phyloP scores from a whole-genome alignment of 2,329 filamentous ascomycete species.

The Botryosphaeria agaves region DNA sequence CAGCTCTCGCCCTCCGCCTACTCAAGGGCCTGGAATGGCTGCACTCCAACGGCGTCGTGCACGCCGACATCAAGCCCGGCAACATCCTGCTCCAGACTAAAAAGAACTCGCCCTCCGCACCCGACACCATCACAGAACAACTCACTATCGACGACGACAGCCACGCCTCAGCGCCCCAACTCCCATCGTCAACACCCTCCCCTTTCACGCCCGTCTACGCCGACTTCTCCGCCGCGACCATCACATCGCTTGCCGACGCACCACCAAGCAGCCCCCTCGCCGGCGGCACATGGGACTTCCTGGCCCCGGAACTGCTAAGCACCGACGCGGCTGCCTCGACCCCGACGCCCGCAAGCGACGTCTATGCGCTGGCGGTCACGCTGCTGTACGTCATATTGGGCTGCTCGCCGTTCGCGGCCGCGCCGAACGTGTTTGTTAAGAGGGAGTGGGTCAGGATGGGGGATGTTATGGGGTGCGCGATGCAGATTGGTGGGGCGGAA shows the following conservation, averaged over 20 bases:
- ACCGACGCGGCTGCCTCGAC: slow-evolving; percentile 12
- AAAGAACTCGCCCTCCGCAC: no score
- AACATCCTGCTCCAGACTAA: slow-evolving; percentile 28
- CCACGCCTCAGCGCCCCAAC: background rate
- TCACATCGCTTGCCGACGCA: slow-evolving; percentile 5
- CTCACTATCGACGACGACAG: slow-evolving; percentile 5
- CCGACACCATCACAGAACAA: no score
- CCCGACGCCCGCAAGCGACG: slow-evolving; percentile 19
- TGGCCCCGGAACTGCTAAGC: slow-evolving; percentile 18
- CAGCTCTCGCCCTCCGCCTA: slow-evolving; percentile 20
- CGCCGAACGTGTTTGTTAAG: slow-evolving; percentile 22
- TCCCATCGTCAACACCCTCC: slow-evolving; percentile 6
- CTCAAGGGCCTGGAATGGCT: slow-evolving; percentile 25
- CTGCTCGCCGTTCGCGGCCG: slow-evolving; percentile 21
- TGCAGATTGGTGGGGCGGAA: no score
- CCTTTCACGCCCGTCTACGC: slow-evolving; percentile 17
- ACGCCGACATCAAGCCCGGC: slow-evolving; percentile 30
- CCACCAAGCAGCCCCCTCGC: slow-evolving; percentile 12
- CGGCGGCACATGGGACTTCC: slow-evolving; percentile 29
- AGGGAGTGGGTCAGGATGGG: slow-evolving; percentile 26
- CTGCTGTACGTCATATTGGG: slow-evolving; percentile 25
- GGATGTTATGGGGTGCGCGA: slow-evolving; percentile 20
- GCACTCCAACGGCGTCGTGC: slow-evolving; percentile 19
- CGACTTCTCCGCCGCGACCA: slow-evolving; percentile 25
- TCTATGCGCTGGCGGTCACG: slow-evolving; percentile 28